A percentile compares a stretch with the other conserved stretches of the same genome.
Evolutionary conservation across 2,329 filamentous ascomycete genomes (phyloP).

Genomic region (Ophiostoma perfectum): DNA sequence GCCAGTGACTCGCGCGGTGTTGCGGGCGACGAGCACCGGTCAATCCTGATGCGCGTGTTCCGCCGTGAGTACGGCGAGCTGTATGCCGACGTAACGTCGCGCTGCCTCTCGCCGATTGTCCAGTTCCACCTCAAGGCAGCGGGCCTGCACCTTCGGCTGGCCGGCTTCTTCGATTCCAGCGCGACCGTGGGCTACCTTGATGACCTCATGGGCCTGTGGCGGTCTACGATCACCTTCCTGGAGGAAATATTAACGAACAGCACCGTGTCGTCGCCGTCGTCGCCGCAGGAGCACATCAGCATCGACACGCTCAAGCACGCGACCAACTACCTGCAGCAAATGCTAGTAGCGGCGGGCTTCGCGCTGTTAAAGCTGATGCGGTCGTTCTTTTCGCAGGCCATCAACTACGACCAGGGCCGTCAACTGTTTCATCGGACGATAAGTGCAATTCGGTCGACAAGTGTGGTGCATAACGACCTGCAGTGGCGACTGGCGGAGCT

Average conservation of each 20-base stretch:
- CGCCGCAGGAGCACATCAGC: slow-evolving; percentile 41
- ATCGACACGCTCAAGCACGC: slow-evolving; percentile 59
- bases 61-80: slow-evolving; percentile 60
- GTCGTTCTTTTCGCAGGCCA: slow-evolving; percentile 67
- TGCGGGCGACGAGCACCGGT: slow-evolving; percentile 60
- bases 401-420: slow-evolving; percentile 62
- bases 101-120: slow-evolving; percentile 53
- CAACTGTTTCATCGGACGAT: slow-evolving; percentile 67
- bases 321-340: slow-evolving; percentile 75
- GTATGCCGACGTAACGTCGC: slow-evolving; percentile 54
- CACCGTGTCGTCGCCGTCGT: slow-evolving; percentile 39
- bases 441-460: slow-evolving; percentile 63
- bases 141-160: slow-evolving; percentile 67
- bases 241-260: slow-evolving; percentile 56
- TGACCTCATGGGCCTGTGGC: slow-evolving; percentile 70
- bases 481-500: slow-evolving; percentile 75
- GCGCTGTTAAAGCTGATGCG: slow-evolving; percentile 72
- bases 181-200: slow-evolving; percentile 65
- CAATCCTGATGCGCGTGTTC: slow-evolving; percentile 62
- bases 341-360: slow-evolving; percentile 76
- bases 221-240: slow-evolving; percentile 63
- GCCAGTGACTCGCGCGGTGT: slow-evolving; percentile 66
- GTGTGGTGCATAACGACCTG: slow-evolving; percentile 71
- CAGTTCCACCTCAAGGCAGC: slow-evolving; percentile 67
- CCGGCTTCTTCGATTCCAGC: slow-evolving; percentile 76